Evolutionary conservation across 2,329 filamentous ascomycete species (phyloP).

Genomic region (Fusarium oxysporum): DNA sequence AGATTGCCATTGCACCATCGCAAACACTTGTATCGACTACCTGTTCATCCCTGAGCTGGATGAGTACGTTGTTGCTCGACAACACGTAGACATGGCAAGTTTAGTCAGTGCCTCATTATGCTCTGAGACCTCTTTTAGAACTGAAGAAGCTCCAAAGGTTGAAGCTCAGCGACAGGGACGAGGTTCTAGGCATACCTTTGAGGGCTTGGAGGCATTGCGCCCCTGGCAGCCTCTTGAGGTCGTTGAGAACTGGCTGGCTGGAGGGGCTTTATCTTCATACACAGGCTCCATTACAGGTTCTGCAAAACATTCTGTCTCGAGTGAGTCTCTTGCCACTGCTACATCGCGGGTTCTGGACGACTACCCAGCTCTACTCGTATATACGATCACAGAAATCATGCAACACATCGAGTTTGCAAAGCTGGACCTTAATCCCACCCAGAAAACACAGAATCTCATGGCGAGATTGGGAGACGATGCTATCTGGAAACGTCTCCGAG

Average conservation of each 20-base stretch:
- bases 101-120: neutral
- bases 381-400: neutral
- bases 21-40: neutral
- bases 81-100: neutral
- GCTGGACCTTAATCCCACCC: neutral
- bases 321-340: neutral
- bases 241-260: neutral
- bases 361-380: neutral
- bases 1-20: neutral
- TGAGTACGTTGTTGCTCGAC: neutral
- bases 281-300: neutral
- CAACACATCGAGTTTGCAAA: neutral
- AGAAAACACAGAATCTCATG: neutral
- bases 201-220: neutral
- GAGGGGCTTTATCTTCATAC: neutral
- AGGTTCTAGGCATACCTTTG: neutral
- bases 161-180: neutral
- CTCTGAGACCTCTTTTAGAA: neutral
- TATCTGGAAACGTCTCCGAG: neutral
- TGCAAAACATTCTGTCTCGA: neutral
- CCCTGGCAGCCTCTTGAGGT: neutral
- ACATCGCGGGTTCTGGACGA: neutral
- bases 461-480: accelerated
- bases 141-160: neutral
- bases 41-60: conserved; percentile 19